Percentiles rank a stretch among this genome's conserved stretches.
phyloP scores from a whole-genome alignment of 169 alveolate genomes.

The Plasmodium yoelii region DNA sequence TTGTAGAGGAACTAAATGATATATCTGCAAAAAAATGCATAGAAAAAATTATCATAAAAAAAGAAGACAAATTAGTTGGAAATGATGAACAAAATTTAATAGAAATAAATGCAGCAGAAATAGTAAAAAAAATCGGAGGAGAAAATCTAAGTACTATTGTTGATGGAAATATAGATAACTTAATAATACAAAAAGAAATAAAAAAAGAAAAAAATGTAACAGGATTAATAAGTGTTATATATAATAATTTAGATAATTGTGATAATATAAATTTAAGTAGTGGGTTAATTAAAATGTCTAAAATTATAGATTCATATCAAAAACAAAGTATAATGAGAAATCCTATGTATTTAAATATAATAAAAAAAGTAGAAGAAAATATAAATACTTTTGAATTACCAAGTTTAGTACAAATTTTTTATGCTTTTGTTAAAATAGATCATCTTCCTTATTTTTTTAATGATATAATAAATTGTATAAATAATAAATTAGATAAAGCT shows the following conservation, averaged over 20 bases:
- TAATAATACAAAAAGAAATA: constrained; percentile 66
- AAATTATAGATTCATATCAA: constrained; percentile 60
- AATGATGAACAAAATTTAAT: neutral
- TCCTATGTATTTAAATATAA: constrained; percentile 45
- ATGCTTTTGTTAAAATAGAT: constrained; percentile 59
- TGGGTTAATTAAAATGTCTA: constrained; percentile 47
- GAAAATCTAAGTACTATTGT: constrained; percentile 50
- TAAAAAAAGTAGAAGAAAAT: constrained; percentile 49
- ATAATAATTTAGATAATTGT: constrained; percentile 51
- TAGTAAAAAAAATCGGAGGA: constrained; percentile 19
- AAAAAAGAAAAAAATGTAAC: constrained; percentile 57
- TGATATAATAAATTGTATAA: constrained; percentile 39
- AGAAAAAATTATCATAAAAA: neutral
- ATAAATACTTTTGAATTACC: constrained; percentile 22
- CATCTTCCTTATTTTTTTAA: constrained; percentile 55
- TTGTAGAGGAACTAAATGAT: constrained; percentile 44
- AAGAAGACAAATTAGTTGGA: neutral
- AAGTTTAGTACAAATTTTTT: constrained; percentile 48
- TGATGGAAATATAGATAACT: constrained; percentile 72
- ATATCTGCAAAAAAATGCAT: constrained; percentile 58
- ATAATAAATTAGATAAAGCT: constrained; percentile 14
- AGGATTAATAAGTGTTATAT: constrained; percentile 51
- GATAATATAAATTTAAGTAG: constrained; percentile 68
- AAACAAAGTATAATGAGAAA: constrained; percentile 45
- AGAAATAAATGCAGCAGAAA: constrained; percentile 23